A percentile compares a stretch with the other conserved stretches of the same genome.
Conservation (phyloP, 768 basidiomycete genomes). For the Boletus barrowsii region DNA sequence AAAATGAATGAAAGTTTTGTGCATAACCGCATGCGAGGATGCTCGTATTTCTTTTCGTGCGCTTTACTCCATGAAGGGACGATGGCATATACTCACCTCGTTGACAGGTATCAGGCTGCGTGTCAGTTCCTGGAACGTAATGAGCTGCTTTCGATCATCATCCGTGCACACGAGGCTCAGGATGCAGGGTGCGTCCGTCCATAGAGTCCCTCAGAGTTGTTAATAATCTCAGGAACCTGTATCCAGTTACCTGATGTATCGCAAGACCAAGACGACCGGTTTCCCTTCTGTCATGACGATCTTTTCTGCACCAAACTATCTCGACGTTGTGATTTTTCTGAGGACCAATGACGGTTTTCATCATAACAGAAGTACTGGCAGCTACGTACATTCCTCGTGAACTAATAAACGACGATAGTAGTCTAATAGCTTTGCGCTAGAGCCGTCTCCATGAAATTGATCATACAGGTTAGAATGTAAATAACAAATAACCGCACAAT, state of each 20-base stretch:
- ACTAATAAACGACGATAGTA: no score
- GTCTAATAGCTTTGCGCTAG: no score
- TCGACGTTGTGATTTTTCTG: conserved; percentile 63
- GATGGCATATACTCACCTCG: neutral
- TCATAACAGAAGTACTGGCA: no score
- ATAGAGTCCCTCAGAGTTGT: neutral
- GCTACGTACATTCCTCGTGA: no score
- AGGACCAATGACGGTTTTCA: no score
- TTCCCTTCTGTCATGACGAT: conserved; percentile 99
- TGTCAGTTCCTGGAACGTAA: conserved; percentile 98
- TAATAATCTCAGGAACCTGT: neutral
- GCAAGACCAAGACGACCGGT: conserved; percentile 95
- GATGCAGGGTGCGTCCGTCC: conserved; percentile 78
- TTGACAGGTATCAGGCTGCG: conserved; percentile 84
- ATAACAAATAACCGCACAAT: no score
- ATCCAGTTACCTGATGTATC: conserved; percentile 92
- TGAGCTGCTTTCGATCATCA: conserved; percentile 86
- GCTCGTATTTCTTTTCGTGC: conserved; percentile 92
- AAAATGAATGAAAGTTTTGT: conserved; percentile 88
- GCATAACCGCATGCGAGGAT: conserved; percentile 96
- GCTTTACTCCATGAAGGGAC: conserved; percentile 14
- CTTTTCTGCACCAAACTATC: conserved; percentile 96
- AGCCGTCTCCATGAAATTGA: no score
- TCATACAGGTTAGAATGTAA: no score
- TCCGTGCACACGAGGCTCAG: conserved; percentile 97